phyloP scores from a whole-genome alignment of 495 filamentous ascomycete genomes.

The Usnea hakonensis region DNA sequence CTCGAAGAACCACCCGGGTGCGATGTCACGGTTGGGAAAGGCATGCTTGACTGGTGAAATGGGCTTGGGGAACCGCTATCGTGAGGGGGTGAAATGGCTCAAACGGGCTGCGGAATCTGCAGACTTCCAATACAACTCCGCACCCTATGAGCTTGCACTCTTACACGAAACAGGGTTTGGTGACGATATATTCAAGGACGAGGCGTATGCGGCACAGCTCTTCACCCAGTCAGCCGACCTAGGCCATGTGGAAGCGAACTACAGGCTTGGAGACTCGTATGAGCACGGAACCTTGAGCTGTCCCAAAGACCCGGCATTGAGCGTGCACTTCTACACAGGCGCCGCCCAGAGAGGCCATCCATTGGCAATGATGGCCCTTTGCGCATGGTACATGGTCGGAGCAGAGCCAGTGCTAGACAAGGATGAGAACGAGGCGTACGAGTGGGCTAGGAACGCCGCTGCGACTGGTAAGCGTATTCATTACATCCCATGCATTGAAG shows the following conservation, averaged over 20 bases:
- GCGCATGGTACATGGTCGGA: slow-evolving; percentile 97
- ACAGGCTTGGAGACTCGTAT: slow-evolving; percentile 89
- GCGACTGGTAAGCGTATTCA: slow-evolving; percentile 58
- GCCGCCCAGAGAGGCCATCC: slow-evolving; percentile 79
- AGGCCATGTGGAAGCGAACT: slow-evolving; percentile 77
- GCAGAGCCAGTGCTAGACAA: slow-evolving; percentile 88
- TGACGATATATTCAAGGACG: slow-evolving; percentile 85
- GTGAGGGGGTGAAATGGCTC: slow-evolving; percentile 93
- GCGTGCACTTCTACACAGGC: slow-evolving; percentile 93
- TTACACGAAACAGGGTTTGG: slow-evolving; percentile 86
- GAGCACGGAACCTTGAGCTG: slow-evolving; percentile 85
- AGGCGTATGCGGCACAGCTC: slow-evolving; percentile 83
- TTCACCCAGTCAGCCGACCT: slow-evolving; percentile 92
- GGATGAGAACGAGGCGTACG: slow-evolving; percentile 92
- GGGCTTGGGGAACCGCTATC: slow-evolving; percentile 72
- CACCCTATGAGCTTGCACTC: slow-evolving; percentile 81
- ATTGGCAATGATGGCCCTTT: slow-evolving; percentile 96
- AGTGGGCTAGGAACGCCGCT: slow-evolving; percentile 86
- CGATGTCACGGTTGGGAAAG: slow-evolving; percentile 83
- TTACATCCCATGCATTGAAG: neutral
- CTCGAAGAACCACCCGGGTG: slow-evolving; percentile 88
- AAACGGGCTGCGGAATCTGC: slow-evolving; percentile 85
- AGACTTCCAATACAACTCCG: slow-evolving; percentile 84
- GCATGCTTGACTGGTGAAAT: slow-evolving; percentile 86
- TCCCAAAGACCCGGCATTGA: slow-evolving; percentile 83